These are phyloP conservation scores for Penicillium vulpinum DNA, from an alignment of 2,329 filamentous ascomycete genomes.

Conservation along the genomic window DNA sequence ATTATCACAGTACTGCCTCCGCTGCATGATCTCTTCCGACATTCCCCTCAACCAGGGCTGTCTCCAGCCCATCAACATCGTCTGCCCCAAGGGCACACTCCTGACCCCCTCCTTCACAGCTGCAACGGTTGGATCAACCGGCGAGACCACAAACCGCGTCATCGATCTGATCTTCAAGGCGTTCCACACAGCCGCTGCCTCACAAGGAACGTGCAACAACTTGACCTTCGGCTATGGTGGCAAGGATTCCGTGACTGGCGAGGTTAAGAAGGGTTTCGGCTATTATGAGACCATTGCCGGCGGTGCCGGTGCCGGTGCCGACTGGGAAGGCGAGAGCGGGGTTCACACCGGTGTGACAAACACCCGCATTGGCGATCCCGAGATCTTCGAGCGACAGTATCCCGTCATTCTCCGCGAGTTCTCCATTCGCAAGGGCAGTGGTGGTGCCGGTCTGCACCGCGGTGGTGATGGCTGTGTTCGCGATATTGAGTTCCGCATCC, in stretches of 20 bases:
- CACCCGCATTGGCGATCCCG: slow-evolving; percentile 75
- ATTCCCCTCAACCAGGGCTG: slow-evolving; percentile 82
- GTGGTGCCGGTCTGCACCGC: too few relatives aligned
- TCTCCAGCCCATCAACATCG: slow-evolving; percentile 63
- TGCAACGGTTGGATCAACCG: neutral
- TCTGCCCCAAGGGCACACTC: slow-evolving; percentile 63
- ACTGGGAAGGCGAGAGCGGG: slow-evolving; percentile 70
- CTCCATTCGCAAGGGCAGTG: slow-evolving; percentile 50
- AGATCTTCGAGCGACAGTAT: slow-evolving; percentile 74
- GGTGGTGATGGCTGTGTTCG: too few relatives aligned
- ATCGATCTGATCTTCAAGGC: slow-evolving; percentile 75
- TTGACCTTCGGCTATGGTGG: slow-evolving; percentile 38
- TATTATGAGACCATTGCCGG: slow-evolving; percentile 83
- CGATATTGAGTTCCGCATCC: too few relatives aligned
- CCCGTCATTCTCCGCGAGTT: slow-evolving; percentile 72
- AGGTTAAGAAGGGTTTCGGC: slow-evolving; percentile 53
- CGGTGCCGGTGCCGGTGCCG: slow-evolving; percentile 68
- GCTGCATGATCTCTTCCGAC: slow-evolving; percentile 70
- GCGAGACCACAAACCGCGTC: slow-evolving; percentile 49
- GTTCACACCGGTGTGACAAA: slow-evolving; percentile 85
- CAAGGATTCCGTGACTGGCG: neutral
- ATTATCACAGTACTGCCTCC: slow-evolving; percentile 43
- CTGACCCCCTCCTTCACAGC: slow-evolving; percentile 39
- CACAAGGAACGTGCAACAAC: slow-evolving; percentile 74
- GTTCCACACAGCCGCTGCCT: slow-evolving; percentile 71